Evolutionary conservation across 176 grass and related monocot genomes (phyloP).

Genomic region (Oryza meyeriana): DNA sequence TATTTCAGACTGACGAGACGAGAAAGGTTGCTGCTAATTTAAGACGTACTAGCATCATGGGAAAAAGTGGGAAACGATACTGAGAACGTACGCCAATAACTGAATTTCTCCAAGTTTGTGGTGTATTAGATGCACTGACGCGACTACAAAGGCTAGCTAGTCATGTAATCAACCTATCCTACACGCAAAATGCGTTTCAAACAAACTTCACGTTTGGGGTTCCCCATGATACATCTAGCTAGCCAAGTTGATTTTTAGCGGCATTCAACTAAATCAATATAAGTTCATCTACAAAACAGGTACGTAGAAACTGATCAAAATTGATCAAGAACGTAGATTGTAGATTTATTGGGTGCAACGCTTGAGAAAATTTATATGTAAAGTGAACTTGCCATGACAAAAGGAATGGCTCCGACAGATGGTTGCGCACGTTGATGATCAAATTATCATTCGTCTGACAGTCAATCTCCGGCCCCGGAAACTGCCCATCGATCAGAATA

Average conservation of each 20-base stretch:
- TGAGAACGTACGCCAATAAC: not conserved
- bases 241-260: not conserved
- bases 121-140: not conserved
- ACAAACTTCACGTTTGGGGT: not conserved
- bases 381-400: slow-evolving; percentile 57
- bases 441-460: slow-evolving; percentile 71
- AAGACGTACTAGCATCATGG: not conserved
- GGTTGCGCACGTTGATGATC: slow-evolving; percentile 66
- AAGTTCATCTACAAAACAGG: not conserved
- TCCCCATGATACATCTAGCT: not conserved
- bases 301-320: not conserved
- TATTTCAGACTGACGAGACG: not conserved
- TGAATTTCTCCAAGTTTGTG: not conserved
- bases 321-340: not conserved
- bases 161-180: not conserved
- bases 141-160: not conserved
- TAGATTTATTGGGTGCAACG: not conserved
- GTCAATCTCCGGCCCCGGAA: slow-evolving; percentile 74
- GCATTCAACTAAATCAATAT: not conserved
- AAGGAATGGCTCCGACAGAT: slow-evolving; percentile 60
- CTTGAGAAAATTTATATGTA: not conserved
- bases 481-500: slow-evolving; percentile 79
- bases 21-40: not conserved
- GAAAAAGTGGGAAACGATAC: not conserved
- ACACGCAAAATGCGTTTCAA: not conserved